Evolutionary conservation across 768 basidiomycete genomes (phyloP).

Genomic region (Lactifluus rugatus): DNA sequence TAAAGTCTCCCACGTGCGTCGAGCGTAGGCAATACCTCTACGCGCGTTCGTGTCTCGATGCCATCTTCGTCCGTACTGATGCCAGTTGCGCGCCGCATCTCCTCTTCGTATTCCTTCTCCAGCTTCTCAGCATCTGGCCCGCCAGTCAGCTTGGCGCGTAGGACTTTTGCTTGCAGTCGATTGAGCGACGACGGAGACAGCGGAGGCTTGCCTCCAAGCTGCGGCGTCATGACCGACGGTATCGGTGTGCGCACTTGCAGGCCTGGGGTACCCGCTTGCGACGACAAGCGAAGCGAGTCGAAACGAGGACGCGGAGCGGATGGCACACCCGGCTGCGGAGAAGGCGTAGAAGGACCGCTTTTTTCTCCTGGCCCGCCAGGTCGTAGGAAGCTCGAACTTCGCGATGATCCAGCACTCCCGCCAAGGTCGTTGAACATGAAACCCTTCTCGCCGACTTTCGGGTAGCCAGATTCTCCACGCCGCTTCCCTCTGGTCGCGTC

Average conservation of each 20-base stretch:
- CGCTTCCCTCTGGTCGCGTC: conserved; percentile 31
- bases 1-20: conserved; percentile 80
- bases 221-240: conserved; percentile 83
- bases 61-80: conserved; percentile 24
- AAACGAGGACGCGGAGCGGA: conserved; percentile 40
- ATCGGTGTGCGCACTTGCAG: conserved; percentile 71
- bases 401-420: conserved; percentile 56
- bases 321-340: conserved; percentile 27
- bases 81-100: conserved; percentile 37
- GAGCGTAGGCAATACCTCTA: conserved; percentile 83
- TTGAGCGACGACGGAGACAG: conserved; percentile 78
- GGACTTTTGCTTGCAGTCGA: conserved; percentile 83
- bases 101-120: conserved; percentile 79
- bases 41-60: conserved; percentile 43
- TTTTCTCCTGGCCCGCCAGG: conserved; percentile 57
- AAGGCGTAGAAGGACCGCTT: conserved; percentile 53
- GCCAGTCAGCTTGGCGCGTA: conserved; percentile 83
- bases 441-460: conserved; percentile 38
- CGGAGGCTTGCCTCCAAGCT: conserved; percentile 32
- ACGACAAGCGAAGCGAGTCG: conserved; percentile 53
- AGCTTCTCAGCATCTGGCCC: conserved; percentile 66
- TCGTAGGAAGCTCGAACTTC: conserved; percentile 81
- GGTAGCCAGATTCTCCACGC: conserved; percentile 22
- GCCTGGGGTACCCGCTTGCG: conserved; percentile 49
- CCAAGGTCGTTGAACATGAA: conserved; percentile 62